phyloP scores from a whole-genome alignment of 495 filamentous ascomycete genomes.

The Staphylotrichum longicolle region DNA sequence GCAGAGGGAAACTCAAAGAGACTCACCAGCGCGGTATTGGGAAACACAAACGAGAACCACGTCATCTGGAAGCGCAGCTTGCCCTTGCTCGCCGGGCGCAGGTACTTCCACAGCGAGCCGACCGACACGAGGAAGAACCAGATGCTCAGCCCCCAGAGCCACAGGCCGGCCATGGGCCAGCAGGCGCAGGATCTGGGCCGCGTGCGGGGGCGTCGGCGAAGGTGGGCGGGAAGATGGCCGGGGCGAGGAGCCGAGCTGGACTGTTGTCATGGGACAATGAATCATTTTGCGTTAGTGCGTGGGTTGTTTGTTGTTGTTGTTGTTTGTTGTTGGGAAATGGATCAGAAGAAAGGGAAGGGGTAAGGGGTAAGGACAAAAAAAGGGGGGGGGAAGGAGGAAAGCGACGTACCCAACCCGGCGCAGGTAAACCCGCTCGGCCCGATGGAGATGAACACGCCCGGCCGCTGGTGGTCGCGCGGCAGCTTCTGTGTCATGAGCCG shows the following conservation, averaged over 20 bases:
- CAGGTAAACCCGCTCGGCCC: conserved; percentile 79
- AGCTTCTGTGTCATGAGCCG: conserved; percentile 90
- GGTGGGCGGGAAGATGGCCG: conserved; percentile 39
- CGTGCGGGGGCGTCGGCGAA: conserved; percentile 38
- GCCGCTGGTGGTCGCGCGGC: conserved; percentile 69
- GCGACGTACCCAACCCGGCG: conserved; percentile 51
- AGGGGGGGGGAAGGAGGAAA: background rate
- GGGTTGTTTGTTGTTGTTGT: background rate
- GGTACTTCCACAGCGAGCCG: conserved; percentile 71
- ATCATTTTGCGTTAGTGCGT: too few relatives aligned
- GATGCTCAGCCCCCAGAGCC: conserved; percentile 80
- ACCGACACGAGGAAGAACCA: conserved; percentile 85
- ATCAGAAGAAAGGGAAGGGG: background rate
- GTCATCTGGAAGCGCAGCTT: conserved; percentile 80
- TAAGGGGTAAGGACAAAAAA: too few relatives aligned
- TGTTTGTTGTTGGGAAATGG: background rate
- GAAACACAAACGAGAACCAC: conserved; percentile 86
- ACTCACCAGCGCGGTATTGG: conserved; percentile 67
- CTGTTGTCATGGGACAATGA: conserved; percentile 14
- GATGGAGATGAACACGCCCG: conserved; percentile 81
- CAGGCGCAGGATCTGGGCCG: conserved; percentile 41
- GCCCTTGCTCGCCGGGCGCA: conserved; percentile 44
- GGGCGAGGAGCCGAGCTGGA: conserved; percentile 45
- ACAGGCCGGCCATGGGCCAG: conserved; percentile 56
- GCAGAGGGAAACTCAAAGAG: background rate